phyloP scores from a whole-genome alignment of 108 stramenopile genomes.

The Pseudonitzschia delicatissima region DNA sequence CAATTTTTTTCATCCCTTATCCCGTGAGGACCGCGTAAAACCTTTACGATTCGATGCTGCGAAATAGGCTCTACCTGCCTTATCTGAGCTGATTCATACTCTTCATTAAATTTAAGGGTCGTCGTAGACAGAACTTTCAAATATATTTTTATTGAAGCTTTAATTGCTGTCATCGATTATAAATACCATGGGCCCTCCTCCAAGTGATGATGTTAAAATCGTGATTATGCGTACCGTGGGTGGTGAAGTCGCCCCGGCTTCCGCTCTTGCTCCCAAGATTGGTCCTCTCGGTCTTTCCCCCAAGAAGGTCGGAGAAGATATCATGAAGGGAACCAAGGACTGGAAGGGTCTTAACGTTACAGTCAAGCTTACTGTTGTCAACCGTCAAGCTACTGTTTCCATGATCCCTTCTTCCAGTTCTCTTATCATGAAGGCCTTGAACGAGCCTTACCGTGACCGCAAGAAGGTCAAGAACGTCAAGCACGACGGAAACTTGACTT shows the following conservation, averaged over 20 bases:
- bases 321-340: conserved; percentile 99
- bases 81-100: too few relatives aligned
- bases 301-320: conserved; percentile 99
- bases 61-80: too few relatives aligned
- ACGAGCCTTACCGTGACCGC: conserved; percentile 99
- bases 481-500: conserved; percentile 99
- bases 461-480: conserved; percentile 99
- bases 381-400: conserved; percentile 98
- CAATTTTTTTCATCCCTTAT: too few relatives aligned
- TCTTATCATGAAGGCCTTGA: conserved; percentile 99
- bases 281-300: conserved; percentile 99
- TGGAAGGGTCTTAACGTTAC: conserved; percentile 99
- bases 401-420: conserved; percentile 98
- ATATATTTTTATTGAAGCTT: conserved; percentile 10
- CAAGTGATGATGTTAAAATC: conserved; percentile 92
- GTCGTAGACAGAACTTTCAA: conserved; percentile 13
- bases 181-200: conserved; percentile 97
- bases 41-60: too few relatives aligned
- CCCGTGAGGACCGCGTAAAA: too few relatives aligned
- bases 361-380: conserved; percentile 99
- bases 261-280: conserved; percentile 99
- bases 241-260: conserved; percentile 97
- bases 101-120: conserved; percentile 21
- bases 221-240: conserved; percentile 99
- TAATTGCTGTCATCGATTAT: conserved; percentile 84